Evolutionary conservation across 192 early-diverging fungal species (phyloP).

Genomic region (Funneliformis geosporum): DNA sequence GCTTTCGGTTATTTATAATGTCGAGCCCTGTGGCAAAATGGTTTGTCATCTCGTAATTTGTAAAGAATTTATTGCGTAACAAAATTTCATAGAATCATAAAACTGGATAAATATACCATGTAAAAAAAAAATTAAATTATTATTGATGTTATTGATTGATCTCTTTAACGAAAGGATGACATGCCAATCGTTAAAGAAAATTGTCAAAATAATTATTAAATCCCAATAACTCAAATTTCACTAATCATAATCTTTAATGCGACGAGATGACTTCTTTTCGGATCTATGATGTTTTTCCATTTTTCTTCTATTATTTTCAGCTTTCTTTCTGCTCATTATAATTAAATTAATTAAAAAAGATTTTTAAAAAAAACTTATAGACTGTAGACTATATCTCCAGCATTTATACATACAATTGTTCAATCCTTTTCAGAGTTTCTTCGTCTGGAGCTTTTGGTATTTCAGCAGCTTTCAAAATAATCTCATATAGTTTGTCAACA

Average conservation of each 20-base stretch:
- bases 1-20: too few relatives aligned
- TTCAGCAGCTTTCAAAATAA: slow-evolving; percentile 59
- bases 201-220: too few relatives aligned
- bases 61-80: too few relatives aligned
- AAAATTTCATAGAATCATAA: too few relatives aligned
- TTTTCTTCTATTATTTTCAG: slow-evolving; percentile 60
- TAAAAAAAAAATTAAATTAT: too few relatives aligned
- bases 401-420: slow-evolving; percentile 51
- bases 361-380: slow-evolving; percentile 13
- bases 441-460: slow-evolving; percentile 68
- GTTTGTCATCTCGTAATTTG: too few relatives aligned
- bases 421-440: slow-evolving; percentile 62
- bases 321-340: slow-evolving; percentile 46
- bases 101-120: too few relatives aligned
- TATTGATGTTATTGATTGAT: too few relatives aligned
- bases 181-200: too few relatives aligned
- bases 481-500: slow-evolving; percentile 65
- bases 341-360: background rate
- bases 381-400: background rate
- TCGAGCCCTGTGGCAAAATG: too few relatives aligned
- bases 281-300: slow-evolving; percentile 66
- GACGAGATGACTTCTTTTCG: slow-evolving; percentile 57
- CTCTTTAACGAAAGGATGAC: too few relatives aligned
- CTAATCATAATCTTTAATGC: background rate
- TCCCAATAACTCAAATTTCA: background rate